These are phyloP conservation scores for Gynandropsis gynandra DNA, from an alignment of 345 rosid genomes.

Conservation along the genomic window DNA sequence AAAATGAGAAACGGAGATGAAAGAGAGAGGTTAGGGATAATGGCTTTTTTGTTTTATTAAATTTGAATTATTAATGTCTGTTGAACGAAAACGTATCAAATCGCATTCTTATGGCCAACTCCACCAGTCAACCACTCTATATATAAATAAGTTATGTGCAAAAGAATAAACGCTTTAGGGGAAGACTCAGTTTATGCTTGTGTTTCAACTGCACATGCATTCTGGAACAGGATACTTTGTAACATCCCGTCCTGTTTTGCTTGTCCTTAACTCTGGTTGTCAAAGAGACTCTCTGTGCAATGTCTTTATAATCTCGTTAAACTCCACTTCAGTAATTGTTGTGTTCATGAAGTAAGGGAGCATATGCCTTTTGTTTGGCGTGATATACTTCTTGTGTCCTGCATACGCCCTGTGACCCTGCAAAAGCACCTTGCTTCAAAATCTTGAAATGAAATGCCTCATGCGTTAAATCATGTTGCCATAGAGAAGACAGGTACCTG, in stretches of 20 bases:
- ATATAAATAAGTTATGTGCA: no score
- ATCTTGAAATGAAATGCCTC: not conserved
- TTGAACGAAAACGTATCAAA: no score
- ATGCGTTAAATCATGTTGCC: not conserved
- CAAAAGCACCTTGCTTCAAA: slow-evolving; percentile 9
- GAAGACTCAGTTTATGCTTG: slow-evolving; percentile 4
- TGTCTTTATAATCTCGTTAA: slow-evolving; percentile 53
- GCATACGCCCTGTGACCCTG: slow-evolving; percentile 86
- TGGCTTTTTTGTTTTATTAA: no score
- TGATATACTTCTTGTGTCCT: slow-evolving; percentile 82
- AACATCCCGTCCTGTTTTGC: slow-evolving; percentile 71
- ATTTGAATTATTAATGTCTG: no score
- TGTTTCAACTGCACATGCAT: slow-evolving; percentile 65
- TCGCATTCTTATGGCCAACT: no score
- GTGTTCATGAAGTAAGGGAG: slow-evolving; percentile 68
- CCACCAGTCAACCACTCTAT: no score
- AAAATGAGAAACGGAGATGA: no score
- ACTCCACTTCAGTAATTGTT: slow-evolving; percentile 61
- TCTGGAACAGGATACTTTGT: slow-evolving; percentile 84
- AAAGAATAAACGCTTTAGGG: not conserved
- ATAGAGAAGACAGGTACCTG: slow-evolving; percentile 42
- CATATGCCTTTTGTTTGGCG: slow-evolving; percentile 93
- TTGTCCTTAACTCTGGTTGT: slow-evolving; percentile 70
- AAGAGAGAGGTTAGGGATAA: no score
- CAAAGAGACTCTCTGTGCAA: slow-evolving; percentile 76